Base-by-base conservation (phyloP, 352 stramenopile genomes). In the Globisporangium viniferum region DNA sequence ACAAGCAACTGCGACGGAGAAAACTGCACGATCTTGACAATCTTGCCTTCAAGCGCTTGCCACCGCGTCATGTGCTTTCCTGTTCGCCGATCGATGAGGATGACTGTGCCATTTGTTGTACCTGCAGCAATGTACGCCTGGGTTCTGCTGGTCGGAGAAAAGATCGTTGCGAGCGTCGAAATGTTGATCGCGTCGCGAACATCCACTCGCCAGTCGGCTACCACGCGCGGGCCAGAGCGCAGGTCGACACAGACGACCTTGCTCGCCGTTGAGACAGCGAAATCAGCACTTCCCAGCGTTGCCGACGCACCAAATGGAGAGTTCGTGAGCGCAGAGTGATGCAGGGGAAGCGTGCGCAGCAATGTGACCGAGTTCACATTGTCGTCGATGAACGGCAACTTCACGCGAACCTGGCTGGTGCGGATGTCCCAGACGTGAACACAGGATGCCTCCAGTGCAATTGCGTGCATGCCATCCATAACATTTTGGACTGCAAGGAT, bases 391-490 rank as follows among this genome's bases (percentile, higher is more conserved):
- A 92, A 92, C 27, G 86, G 83, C 15, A 93, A 53, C 33, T 78
- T 77, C 58, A 86, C 76, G 5, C 75, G 63, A 24, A 81, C 72
- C 27, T 92, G 86, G 62, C 84, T 93, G 3, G 82, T 90, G 9
- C 73, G 74, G 14, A 93, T 62, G 59, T 93, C 82, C 86, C 86
- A 93, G 0, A 92, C 74, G 70, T 90, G 78, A 5, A 91, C 76
- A 0, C 77, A 74, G 0, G 74, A 71, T 2, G 79, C 70, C 7
- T 81, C 84, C 20, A 78, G 71, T 5, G 82, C 83, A 1, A 79
- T 68, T 24, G 80, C 85, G 12, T 68, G 74, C 2, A 54, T 35
- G 9, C 70, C 68, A 31, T 84, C 74, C 58, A 81, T 70, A 1
- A 73, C 53, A 41, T 65, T 75, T 3, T 73, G 59, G 14, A 80